A percentile compares a stretch with the other conserved stretches of the same genome.
Evolutionary conservation across 768 basidiomycete genomes (phyloP).

Genomic region (Sarcodon sp.): DNA sequence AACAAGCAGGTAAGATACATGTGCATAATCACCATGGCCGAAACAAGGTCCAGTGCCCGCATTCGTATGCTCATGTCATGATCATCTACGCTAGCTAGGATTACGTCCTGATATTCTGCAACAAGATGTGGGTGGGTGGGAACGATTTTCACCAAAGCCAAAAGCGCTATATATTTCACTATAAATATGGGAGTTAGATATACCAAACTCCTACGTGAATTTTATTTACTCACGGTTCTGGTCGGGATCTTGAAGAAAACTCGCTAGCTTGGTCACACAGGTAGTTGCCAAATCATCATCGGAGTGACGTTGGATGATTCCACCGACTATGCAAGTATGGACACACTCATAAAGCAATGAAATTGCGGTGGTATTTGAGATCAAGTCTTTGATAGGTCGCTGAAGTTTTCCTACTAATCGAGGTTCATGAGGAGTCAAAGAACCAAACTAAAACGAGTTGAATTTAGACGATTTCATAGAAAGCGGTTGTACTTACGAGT

Average conservation of each 20-base stretch:
- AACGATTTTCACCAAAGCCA: conserved; percentile 93
- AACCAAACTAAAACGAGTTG: conserved; percentile 60
- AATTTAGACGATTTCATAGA: neutral
- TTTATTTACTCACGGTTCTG: conserved; percentile 68
- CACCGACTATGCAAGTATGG: conserved; percentile 93
- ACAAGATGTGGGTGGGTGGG: conserved; percentile 84
- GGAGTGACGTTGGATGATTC: conserved; percentile 76
- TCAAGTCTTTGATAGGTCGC: conserved; percentile 88
- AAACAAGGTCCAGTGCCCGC: conserved; percentile 88
- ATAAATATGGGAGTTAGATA: conserved; percentile 4
- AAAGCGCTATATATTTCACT: conserved; percentile 96
- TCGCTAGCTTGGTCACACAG: conserved; percentile 89
- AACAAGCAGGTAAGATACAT: neutral
- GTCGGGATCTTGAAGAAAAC: conserved; percentile 85
- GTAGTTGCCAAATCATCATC: conserved; percentile 71
- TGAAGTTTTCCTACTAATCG: conserved; percentile 91
- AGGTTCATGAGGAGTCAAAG: conserved; percentile 82
- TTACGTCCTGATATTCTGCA: conserved; percentile 84
- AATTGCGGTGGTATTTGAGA: conserved; percentile 90
- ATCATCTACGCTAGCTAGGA: conserved; percentile 82
- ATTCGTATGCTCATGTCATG: conserved; percentile 93
- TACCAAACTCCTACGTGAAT: conserved; percentile 1
- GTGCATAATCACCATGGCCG: conserved; percentile 63
- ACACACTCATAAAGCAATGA: conserved; percentile 97
- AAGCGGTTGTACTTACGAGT: conserved; percentile 38